Evolutionary conservation across 306 rosid genomes (phyloP).

Genomic region (Corylus heterophylla): DNA sequence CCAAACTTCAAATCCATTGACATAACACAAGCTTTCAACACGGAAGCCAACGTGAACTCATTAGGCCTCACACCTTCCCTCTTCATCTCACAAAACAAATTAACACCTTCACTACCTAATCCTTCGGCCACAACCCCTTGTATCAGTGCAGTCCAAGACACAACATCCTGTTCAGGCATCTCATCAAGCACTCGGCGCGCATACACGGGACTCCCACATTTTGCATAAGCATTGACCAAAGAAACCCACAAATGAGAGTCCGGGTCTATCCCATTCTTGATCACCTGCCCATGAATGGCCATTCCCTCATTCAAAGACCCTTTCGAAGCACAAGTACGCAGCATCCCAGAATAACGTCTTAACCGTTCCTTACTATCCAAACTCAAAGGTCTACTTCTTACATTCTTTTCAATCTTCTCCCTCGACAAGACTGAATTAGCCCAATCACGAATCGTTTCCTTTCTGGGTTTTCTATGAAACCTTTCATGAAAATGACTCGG

Average conservation of each 20-base stretch:
- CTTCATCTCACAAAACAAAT: conserved; percentile 40
- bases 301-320: conserved; percentile 35
- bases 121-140: conserved; percentile 37
- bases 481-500: background rate
- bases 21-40: conserved; percentile 38
- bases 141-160: conserved; percentile 40
- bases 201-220: conserved; percentile 25
- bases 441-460: background rate
- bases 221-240: conserved; percentile 22
- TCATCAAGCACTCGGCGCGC: conserved; percentile 33
- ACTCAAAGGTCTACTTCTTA: background rate
- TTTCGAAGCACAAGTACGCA: conserved; percentile 34
- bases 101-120: conserved; percentile 21
- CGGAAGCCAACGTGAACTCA: conserved; percentile 32
- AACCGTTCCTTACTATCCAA: conserved; percentile 26
- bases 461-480: conserved; percentile 8
- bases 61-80: conserved; percentile 34
- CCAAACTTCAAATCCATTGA: conserved; percentile 34
- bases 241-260: conserved; percentile 40
- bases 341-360: conserved; percentile 29
- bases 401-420: conserved; percentile 5
- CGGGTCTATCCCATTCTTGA: conserved; percentile 26
- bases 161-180: conserved; percentile 38
- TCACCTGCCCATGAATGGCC: conserved; percentile 34
- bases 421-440: background rate